phyloP scores from a whole-genome alignment of 1,139 yeast species.

The Arxiozyma slooffiae region DNA sequence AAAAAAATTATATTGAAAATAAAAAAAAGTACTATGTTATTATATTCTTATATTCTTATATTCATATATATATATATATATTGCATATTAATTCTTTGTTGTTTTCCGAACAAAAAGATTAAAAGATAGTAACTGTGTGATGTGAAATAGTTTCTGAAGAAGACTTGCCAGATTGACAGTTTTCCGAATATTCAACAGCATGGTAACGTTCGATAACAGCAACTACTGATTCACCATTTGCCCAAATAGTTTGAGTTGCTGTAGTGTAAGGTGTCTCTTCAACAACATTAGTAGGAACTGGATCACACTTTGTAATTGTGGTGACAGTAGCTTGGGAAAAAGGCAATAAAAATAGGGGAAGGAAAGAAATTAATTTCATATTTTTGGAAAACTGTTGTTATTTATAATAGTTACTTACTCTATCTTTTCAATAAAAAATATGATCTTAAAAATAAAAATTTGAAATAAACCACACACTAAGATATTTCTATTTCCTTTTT shows the following conservation, averaged over 20 bases:
- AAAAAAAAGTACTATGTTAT: background rate
- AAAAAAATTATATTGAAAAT: too few species aligned
- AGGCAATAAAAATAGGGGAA: background rate
- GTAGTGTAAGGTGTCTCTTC: conserved; percentile 22
- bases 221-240: conserved; percentile 14
- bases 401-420: background rate
- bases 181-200: conserved; percentile 17
- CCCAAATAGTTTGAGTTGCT: conserved; percentile 13
- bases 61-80: background rate
- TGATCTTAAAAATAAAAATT: background rate
- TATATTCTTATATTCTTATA: too few species aligned
- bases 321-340: background rate
- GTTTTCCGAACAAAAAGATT: background rate
- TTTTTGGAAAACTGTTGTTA: background rate
- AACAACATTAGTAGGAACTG: conserved; percentile 16
- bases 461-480: background rate
- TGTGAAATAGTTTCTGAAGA: conserved; percentile 6
- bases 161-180: conserved; percentile 9
- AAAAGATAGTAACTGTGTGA: background rate
- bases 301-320: conserved; percentile 12
- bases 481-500: background rate
- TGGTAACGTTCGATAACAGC: conserved; percentile 20
- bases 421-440: background rate
- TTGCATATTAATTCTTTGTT: background rate
- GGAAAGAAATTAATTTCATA: background rate